Conservation (phyloP, 2,329 filamentous ascomycete species). For the Bipolaris cookei region DNA sequence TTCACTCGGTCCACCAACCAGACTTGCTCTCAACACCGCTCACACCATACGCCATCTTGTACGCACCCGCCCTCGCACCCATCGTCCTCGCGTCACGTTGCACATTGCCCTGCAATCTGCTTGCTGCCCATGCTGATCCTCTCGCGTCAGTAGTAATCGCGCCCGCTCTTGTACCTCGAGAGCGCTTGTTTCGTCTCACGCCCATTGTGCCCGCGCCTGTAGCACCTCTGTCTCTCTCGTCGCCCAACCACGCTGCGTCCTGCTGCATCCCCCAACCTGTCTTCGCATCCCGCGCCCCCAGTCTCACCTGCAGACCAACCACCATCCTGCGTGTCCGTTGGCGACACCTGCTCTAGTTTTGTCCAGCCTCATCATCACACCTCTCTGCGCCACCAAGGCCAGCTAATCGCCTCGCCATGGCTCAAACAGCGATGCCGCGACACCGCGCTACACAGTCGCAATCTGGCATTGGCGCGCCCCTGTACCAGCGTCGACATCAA, state of each 20-base stretch:
- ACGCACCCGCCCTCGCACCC: constrained; percentile 18
- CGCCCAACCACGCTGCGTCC: constrained; percentile 11
- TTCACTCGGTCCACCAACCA: constrained; percentile 36
- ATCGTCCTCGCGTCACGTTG: constrained; percentile 13
- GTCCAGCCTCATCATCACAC: constrained; percentile 31
- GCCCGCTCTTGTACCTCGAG: constrained; percentile 42
- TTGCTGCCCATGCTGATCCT: constrained; percentile 42
- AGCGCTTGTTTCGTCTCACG: constrained; percentile 51
- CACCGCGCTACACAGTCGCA: constrained; percentile 50
- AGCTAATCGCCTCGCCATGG: constrained; percentile 40
- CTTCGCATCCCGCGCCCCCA: constrained; percentile 30
- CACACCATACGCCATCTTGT: constrained; percentile 30
- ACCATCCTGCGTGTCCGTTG: constrained; percentile 30
- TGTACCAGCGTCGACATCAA: constrained; percentile 45
- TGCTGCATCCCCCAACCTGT: constrained; percentile 23
- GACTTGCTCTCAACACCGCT: constrained; percentile 17
- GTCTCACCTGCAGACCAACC: constrained; percentile 30
- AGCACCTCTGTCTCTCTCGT: constrained; percentile 30
- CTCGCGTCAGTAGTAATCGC: constrained; percentile 39
- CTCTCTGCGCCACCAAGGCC: constrained; percentile 32
- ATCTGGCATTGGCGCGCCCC: constrained; percentile 45
- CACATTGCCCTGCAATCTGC: constrained; percentile 26
- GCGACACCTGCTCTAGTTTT: constrained; percentile 40
- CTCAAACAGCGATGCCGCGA: constrained; percentile 49
- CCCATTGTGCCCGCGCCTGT: constrained; percentile 40